Evolutionary conservation across 495 filamentous ascomycete species (phyloP).

Genomic region (Aspergillus nidulans): DNA sequence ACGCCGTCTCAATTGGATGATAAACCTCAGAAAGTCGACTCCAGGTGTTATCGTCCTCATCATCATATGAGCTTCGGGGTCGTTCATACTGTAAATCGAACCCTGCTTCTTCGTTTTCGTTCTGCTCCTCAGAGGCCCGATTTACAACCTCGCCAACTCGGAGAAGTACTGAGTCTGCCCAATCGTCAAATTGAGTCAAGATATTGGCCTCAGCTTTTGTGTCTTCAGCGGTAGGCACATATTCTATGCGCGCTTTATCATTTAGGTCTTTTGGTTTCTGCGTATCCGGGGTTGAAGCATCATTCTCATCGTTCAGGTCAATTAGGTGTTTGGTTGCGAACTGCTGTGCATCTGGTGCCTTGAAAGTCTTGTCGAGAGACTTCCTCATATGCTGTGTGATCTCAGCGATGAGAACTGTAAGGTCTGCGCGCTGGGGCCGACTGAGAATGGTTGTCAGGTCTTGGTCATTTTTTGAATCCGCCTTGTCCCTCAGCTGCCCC

Average conservation of each 20-base stretch:
- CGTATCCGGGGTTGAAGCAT: background rate
- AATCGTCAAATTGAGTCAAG: slow-evolving; percentile 58
- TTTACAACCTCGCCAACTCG: slow-evolving; percentile 65
- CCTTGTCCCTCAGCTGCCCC: slow-evolving; percentile 10
- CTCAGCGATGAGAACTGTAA: slow-evolving; percentile 44
- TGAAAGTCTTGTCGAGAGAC: slow-evolving; percentile 37
- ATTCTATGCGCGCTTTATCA: slow-evolving; percentile 10
- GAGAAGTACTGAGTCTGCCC: slow-evolving; percentile 56
- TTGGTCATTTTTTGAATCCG: slow-evolving; percentile 28
- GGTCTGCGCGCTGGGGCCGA: slow-evolving; percentile 44
- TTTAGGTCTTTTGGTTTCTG: slow-evolving; percentile 9
- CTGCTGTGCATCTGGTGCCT: slow-evolving; percentile 14
- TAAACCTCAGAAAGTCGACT: slow-evolving; percentile 39
- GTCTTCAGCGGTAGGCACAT: slow-evolving; percentile 24
- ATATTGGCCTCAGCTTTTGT: slow-evolving; percentile 33
- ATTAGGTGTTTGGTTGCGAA: background rate
- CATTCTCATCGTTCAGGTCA: slow-evolving; percentile 2
- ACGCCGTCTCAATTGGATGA: slow-evolving; percentile 40
- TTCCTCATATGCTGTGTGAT: slow-evolving; percentile 44
- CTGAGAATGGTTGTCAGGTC: slow-evolving; percentile 48
- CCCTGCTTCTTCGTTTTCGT: slow-evolving; percentile 19
- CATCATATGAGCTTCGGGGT: slow-evolving; percentile 12
- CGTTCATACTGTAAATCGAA: slow-evolving; percentile 17
- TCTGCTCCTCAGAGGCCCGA: slow-evolving; percentile 40
- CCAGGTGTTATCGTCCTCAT: slow-evolving; percentile 24